phyloP scores from a whole-genome alignment of 176 grass and related monocot species.

The Hsuehochloa calcarea region DNA sequence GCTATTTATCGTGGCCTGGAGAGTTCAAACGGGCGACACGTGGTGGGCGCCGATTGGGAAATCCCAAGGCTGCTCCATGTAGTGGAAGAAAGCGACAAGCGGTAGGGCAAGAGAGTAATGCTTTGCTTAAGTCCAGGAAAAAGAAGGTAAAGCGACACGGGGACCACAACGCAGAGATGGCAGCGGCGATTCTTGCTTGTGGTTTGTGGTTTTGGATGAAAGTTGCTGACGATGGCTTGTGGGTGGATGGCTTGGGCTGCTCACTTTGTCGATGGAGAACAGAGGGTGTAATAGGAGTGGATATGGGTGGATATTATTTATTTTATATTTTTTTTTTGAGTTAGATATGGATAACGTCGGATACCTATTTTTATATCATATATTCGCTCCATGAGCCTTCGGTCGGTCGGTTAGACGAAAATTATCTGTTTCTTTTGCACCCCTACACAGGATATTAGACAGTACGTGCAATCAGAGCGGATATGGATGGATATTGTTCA shows the following conservation, averaged over 20 bases:
- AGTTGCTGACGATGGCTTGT: not conserved
- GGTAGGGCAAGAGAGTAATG: not conserved
- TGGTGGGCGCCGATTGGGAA: not conserved
- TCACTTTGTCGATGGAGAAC: not conserved
- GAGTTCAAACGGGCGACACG: not conserved
- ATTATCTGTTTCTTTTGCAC: no score
- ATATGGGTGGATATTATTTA: no score
- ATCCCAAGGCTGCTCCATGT: not conserved
- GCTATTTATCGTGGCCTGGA: slow-evolving; percentile 10
- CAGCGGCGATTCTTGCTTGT: not conserved
- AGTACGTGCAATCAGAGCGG: no score
- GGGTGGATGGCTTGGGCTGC: not conserved
- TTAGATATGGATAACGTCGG: no score
- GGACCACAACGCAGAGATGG: not conserved
- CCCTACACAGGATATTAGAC: no score
- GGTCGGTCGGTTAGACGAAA: no score
- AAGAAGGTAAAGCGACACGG: no score
- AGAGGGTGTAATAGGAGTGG: no score
- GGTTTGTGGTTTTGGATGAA: not conserved
- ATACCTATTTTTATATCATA: no score
- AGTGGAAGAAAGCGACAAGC: not conserved
- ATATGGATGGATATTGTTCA: no score
- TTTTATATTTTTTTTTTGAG: no score
- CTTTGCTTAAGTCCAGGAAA: not conserved
- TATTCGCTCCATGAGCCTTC: no score